A percentile compares a stretch with the other conserved stretches of the same genome.
phyloP scores from a whole-genome alignment of 805 yeast species.

The Helenozyma rhizophorensis region DNA sequence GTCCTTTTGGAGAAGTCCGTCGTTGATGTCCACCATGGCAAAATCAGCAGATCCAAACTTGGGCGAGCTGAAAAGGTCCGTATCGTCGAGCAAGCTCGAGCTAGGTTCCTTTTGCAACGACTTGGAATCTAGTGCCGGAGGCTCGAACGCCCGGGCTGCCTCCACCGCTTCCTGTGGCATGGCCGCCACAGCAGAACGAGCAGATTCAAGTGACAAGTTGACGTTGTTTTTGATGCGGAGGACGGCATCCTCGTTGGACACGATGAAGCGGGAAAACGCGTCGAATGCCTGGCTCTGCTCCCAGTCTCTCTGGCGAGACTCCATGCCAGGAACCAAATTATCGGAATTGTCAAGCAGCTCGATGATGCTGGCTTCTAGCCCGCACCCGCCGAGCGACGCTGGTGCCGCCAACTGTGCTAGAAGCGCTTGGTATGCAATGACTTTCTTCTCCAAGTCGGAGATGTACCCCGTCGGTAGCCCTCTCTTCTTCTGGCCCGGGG shows the following conservation, averaged over 20 bases:
- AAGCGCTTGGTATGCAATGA: constrained; percentile 14
- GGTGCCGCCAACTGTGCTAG: constrained; percentile 5
- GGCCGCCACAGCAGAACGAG: no score
- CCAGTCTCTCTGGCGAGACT: no score
- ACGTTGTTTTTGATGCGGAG: not conserved
- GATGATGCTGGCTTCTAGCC: not conserved
- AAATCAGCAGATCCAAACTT: not conserved
- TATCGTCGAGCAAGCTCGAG: not conserved
- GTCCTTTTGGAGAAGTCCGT: constrained; percentile 11
- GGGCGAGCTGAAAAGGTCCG: no score
- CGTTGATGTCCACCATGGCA: constrained; percentile 2
- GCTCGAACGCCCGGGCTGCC: no score
- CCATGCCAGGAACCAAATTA: no score
- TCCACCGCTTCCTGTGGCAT: no score
- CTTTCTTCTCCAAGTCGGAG: constrained; percentile 17
- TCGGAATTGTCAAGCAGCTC: not conserved
- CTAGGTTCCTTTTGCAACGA: not conserved
- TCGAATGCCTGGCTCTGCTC: not conserved
- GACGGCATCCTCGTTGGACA: not conserved
- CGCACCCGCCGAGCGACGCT: constrained; percentile 1
- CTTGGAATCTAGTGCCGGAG: no score
- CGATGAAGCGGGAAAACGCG: not conserved
- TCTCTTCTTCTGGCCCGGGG: constrained; percentile 15
- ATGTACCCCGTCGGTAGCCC: constrained; percentile 22
- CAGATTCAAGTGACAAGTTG: no score